phyloP scores from a whole-genome alignment of 2,329 filamentous ascomycete species.

The Neurospora sp. region DNA sequence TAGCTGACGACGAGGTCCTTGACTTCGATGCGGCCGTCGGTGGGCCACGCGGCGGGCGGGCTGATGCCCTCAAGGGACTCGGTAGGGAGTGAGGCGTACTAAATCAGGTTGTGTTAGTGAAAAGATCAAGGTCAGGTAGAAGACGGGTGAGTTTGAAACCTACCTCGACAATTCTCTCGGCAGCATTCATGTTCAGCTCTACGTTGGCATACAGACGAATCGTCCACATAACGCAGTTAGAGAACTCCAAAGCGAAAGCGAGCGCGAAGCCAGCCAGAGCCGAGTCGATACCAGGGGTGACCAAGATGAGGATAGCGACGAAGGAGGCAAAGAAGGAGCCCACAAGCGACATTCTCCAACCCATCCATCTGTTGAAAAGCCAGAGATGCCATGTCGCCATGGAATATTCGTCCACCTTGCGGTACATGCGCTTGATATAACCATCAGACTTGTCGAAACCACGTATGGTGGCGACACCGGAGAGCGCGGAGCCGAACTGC shows the following conservation, averaged over 20 bases:
- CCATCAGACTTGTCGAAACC: conserved; percentile 59
- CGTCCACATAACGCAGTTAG: conserved; percentile 52
- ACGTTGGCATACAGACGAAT: conserved; percentile 60
- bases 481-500: conserved; percentile 63
- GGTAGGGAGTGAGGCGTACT: conserved; percentile 57
- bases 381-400: conserved; percentile 58
- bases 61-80: conserved; percentile 53
- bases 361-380: conserved; percentile 70
- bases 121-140: not conserved
- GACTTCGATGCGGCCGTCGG: conserved; percentile 64
- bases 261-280: conserved; percentile 68
- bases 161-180: conserved; percentile 61
- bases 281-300: conserved; percentile 52
- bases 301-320: conserved; percentile 55
- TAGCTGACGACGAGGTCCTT: conserved; percentile 63
- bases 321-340: conserved; percentile 59
- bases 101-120: not conserved
- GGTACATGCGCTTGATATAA: conserved; percentile 62
- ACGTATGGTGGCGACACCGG: conserved; percentile 65
- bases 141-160: not conserved
- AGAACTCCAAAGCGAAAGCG: conserved; percentile 63
- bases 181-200: conserved; percentile 71
- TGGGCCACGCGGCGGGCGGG: conserved; percentile 66
- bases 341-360: conserved; percentile 59
- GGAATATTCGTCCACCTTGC: conserved; percentile 57